phyloP scores from a whole-genome alignment of 768 basidiomycete species.

The Cystobasidium tubakii region DNA sequence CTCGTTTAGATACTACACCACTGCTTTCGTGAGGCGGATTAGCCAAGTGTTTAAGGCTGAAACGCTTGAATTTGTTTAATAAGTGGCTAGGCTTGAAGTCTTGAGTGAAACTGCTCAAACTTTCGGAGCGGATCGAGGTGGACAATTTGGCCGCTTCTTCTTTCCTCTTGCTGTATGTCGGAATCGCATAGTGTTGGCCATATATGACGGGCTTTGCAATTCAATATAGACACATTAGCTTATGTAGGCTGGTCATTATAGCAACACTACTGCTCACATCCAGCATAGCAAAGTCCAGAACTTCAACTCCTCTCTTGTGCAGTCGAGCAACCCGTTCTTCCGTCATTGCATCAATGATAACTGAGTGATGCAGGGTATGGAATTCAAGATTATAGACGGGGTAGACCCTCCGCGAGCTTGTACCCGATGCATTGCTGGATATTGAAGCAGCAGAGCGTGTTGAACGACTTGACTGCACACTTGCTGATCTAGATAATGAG shows the following conservation, averaged over 20 bases:
- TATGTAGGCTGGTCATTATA: too few relatives aligned
- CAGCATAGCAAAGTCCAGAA: constrained; percentile 67
- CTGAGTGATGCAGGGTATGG: constrained; percentile 79
- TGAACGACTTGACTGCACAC: constrained; percentile 8
- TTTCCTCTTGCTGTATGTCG: neutral
- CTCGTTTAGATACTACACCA: neutral
- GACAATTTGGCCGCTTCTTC: neutral
- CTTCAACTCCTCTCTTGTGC: constrained; percentile 62
- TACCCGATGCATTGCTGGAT: neutral
- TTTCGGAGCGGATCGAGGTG: neutral
- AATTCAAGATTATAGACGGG: constrained; percentile 78
- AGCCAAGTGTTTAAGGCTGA: constrained; percentile 13
- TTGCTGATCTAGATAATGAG: neutral
- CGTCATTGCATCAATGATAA: constrained; percentile 77
- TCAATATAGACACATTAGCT: neutral
- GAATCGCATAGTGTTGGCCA: constrained; percentile 7
- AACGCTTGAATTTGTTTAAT: constrained; percentile 32
- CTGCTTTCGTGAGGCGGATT: neutral
- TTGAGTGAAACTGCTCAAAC: neutral
- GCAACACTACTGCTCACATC: constrained; percentile 51
- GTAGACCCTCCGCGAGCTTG: constrained; percentile 6
- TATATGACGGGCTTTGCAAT: constrained; percentile 14
- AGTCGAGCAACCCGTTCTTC: constrained; percentile 78
- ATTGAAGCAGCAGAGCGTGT: neutral
- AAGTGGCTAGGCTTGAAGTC: constrained; percentile 31